These are phyloP conservation scores for Glonium stellatum DNA, from an alignment of 495 filamentous ascomycete species.

Conservation along the genomic window DNA sequence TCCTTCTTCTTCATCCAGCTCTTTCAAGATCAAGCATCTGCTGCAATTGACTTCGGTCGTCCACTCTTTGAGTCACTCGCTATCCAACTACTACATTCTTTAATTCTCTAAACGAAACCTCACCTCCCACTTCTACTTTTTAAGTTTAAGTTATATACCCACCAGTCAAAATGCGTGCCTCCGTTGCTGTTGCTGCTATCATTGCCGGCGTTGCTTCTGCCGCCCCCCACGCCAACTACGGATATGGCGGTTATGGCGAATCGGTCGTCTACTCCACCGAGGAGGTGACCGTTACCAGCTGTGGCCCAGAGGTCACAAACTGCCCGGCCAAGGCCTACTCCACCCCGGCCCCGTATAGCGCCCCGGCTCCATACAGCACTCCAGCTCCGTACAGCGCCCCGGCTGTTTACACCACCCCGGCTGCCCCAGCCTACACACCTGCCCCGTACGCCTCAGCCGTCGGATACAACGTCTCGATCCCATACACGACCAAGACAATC, in stretches of 20 bases:
- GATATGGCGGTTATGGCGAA: not conserved
- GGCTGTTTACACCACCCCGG: not conserved
- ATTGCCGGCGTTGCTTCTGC: constrained; percentile 3
- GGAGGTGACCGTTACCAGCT: constrained; percentile 22
- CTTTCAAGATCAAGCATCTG: constrained; percentile 36
- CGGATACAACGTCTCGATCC: not conserved
- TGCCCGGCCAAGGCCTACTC: constrained; percentile 5
- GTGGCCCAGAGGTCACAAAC: constrained; percentile 20
- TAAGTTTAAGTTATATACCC: not conserved
- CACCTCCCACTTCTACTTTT: constrained; percentile 6
- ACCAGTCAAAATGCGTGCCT: constrained; percentile 11
- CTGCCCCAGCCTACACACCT: not conserved
- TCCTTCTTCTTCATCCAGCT: constrained; percentile 47
- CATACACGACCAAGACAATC: constrained; percentile 15
- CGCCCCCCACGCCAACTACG: not conserved
- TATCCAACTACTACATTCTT: constrained; percentile 9
- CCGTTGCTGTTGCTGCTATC: constrained; percentile 1
- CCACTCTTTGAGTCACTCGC: constrained; percentile 19
- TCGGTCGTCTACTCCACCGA: constrained; percentile 1
- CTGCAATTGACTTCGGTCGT: constrained; percentile 25
- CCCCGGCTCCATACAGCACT: not conserved
- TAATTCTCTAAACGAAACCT: constrained; percentile 3
- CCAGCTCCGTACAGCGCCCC: not conserved
- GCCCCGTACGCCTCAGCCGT: not conserved
- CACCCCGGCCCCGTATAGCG: not conserved